phyloP scores from a whole-genome alignment of 768 basidiomycete genomes.

The Boletus vermiculosoides region DNA sequence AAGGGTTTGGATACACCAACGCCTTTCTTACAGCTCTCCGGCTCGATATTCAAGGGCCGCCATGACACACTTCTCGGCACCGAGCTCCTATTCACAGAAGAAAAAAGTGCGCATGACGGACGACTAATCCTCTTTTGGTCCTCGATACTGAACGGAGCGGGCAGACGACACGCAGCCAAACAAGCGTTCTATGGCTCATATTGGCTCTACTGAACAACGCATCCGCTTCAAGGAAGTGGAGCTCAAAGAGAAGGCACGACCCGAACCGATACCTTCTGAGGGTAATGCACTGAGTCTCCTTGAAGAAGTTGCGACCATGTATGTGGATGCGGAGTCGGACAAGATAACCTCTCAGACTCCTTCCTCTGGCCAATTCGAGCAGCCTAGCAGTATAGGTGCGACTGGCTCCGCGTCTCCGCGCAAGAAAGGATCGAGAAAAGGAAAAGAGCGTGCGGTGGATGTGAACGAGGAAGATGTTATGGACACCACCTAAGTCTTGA shows the following conservation, averaged over 20 bases:
- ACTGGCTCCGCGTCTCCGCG: conserved; percentile 2
- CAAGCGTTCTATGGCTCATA: conserved; percentile 51
- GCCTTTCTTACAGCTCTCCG: conserved; percentile 75
- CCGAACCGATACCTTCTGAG: conserved; percentile 7
- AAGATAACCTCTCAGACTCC: neutral
- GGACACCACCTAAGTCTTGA: conserved; percentile 15
- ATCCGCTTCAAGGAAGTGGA: conserved; percentile 74
- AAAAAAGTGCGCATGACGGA: conserved; percentile 46
- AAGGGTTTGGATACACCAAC: conserved; percentile 78
- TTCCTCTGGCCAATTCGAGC: conserved; percentile 1
- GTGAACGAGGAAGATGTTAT: conserved; percentile 15
- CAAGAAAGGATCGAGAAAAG: conserved; percentile 21
- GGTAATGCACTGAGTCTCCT: conserved; percentile 10
- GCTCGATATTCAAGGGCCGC: conserved; percentile 68
- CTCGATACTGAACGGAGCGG: neutral
- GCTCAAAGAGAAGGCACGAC: conserved; percentile 43
- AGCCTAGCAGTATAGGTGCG: neutral
- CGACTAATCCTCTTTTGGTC: neutral
- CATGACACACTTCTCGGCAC: conserved; percentile 71
- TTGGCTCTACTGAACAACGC: conserved; percentile 64
- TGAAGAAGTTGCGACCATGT: conserved; percentile 22
- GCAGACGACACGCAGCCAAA: conserved; percentile 46
- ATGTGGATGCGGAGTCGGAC: conserved; percentile 14
- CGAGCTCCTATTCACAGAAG: conserved; percentile 73
- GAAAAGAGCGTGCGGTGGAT: conserved; percentile 29